These are phyloP conservation scores for Macrotyloma uniflorum DNA, from an alignment of 306 rosid genomes.

Conservation along the genomic window DNA sequence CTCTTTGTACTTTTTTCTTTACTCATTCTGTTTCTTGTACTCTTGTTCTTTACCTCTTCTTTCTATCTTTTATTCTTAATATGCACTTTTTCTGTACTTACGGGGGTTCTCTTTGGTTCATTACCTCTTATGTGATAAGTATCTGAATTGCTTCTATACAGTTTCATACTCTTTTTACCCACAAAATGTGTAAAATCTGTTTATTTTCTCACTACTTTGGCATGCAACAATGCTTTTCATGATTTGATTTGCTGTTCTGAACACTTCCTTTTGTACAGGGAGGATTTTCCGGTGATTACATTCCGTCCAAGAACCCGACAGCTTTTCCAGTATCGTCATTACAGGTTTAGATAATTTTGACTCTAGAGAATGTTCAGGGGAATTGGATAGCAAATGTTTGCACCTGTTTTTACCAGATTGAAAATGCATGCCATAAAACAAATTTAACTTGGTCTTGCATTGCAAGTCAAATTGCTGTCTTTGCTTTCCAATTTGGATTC, in stretches of 20 bases:
- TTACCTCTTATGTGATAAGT: constrained; percentile 29
- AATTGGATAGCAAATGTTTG: constrained; percentile 25
- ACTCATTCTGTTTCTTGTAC: background rate
- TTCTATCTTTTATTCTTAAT: background rate
- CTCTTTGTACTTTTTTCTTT: background rate
- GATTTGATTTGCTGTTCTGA: constrained; percentile 30
- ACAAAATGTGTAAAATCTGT: background rate
- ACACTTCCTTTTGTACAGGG: constrained; percentile 64
- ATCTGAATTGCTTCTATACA: constrained; percentile 26
- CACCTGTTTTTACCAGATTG: constrained; percentile 13
- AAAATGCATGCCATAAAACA: background rate
- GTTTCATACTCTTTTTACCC: constrained; percentile 15
- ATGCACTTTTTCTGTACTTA: background rate
- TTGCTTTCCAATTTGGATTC: constrained; percentile 34
- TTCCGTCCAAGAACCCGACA: constrained; percentile 92
- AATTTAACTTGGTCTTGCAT: constrained; percentile 12
- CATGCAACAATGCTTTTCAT: constrained; percentile 27
- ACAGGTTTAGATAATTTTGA: constrained; percentile 64
- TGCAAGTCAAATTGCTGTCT: background rate
- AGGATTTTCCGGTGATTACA: constrained; percentile 79
- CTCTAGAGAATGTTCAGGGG: constrained; percentile 18
- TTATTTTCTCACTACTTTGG: background rate
- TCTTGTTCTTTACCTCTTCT: background rate
- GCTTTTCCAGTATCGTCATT: constrained; percentile 96
- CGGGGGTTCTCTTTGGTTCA: background rate